phyloP scores from a whole-genome alignment of 768 basidiomycete species.

The Aureoboletus auriporus region DNA sequence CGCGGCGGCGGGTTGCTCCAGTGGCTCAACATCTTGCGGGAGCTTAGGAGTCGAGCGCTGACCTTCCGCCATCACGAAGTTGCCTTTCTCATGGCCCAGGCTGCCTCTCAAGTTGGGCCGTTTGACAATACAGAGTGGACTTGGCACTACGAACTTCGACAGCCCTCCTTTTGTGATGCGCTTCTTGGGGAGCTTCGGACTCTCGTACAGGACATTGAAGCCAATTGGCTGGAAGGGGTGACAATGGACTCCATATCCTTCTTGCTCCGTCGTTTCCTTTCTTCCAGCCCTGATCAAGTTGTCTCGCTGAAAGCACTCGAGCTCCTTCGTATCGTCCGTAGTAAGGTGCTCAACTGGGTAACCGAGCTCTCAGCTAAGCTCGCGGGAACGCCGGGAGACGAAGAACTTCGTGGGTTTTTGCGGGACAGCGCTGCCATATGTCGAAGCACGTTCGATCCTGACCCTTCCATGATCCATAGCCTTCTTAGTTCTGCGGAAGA shows the following conservation, averaged over 20 bases:
- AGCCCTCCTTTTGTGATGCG: constrained; percentile 29
- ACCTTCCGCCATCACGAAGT: constrained; percentile 39
- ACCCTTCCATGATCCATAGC: neutral
- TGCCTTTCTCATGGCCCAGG: constrained; percentile 40
- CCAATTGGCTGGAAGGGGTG: constrained; percentile 39
- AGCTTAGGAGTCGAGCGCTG: constrained; percentile 36
- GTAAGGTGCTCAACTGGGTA: constrained; percentile 34
- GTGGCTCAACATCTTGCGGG: constrained; percentile 48
- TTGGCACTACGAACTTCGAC: constrained; percentile 41
- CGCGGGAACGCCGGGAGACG: constrained; percentile 4
- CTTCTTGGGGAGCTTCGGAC: constrained; percentile 34
- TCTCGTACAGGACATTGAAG: constrained; percentile 31
- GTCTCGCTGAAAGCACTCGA: constrained; percentile 14
- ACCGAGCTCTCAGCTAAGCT: constrained; percentile 26
- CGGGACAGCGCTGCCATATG: constrained; percentile 38
- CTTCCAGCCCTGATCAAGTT: constrained; percentile 11
- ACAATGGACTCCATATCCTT: constrained; percentile 32
- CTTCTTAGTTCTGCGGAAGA: constrained; percentile 24
- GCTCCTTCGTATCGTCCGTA: constrained; percentile 32
- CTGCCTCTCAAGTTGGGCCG: constrained; percentile 41
- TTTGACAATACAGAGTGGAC: constrained; percentile 9
- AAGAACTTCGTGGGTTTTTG: constrained; percentile 18
- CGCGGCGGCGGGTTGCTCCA: constrained; percentile 43
- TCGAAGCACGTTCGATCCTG: constrained; percentile 29
- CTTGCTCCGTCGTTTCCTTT: constrained; percentile 36